Percentiles rank a stretch among this genome's conserved stretches.
These are phyloP conservation scores for Fusarium nelsonii DNA, from an alignment of 2,329 filamentous ascomycete genomes.

Conservation along the genomic window DNA sequence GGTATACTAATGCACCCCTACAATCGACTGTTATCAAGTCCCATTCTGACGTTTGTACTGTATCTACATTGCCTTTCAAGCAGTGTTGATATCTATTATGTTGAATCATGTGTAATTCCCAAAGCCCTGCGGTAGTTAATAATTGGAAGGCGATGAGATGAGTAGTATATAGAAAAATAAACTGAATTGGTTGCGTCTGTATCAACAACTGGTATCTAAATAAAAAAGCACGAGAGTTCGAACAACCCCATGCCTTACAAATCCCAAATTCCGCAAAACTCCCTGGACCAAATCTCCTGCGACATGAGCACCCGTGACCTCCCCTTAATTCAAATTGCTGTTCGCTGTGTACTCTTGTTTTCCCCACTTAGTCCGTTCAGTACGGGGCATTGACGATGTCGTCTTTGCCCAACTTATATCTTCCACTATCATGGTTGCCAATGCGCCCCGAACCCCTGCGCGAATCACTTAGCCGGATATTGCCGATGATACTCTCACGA, in stretches of 20 bases:
- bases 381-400: slow-evolving; percentile 84
- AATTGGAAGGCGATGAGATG: too few relatives aligned
- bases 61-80: not conserved
- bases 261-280: slow-evolving; percentile 44
- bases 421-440: slow-evolving; percentile 65
- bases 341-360: not conserved
- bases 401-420: slow-evolving; percentile 81
- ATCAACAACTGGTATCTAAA: slow-evolving; percentile 46
- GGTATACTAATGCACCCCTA: not conserved
- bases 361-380: slow-evolving; percentile 50
- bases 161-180: slow-evolving; percentile 8
- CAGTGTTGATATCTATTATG: not conserved
- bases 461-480: slow-evolving; percentile 62
- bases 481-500: slow-evolving; percentile 87
- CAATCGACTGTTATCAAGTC: not conserved
- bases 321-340: not conserved
- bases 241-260: slow-evolving; percentile 27
- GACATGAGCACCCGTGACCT: not conserved
- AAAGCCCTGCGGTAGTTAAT: too few relatives aligned
- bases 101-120: not conserved
- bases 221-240: slow-evolving; percentile 37
- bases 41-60: not conserved
- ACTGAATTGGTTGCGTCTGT: slow-evolving; percentile 24
- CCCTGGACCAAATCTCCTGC: slow-evolving; percentile 33
- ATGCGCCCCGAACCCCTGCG: slow-evolving; percentile 66